Conservation (phyloP, 805 yeast genomes). For the Schwanniomyces polymorphus region DNA sequence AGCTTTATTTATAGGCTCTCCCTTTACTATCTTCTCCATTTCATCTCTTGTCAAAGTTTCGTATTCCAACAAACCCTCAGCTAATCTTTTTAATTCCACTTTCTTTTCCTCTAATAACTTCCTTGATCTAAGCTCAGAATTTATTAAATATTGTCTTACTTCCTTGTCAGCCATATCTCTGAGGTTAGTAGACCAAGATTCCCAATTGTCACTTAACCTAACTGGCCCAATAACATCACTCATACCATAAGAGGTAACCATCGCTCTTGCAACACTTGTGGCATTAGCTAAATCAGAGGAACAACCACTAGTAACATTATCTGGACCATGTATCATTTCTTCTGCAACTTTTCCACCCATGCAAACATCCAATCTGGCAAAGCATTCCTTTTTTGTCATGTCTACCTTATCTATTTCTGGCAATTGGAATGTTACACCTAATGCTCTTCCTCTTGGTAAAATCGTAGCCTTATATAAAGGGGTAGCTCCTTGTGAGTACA, state of each 20-base stretch:
- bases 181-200: slow-evolving; percentile 86
- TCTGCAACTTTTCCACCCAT: slow-evolving; percentile 99
- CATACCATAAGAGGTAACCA: slow-evolving; percentile 98
- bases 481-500: slow-evolving; percentile 92
- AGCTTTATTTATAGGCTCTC: slow-evolving; percentile 69
- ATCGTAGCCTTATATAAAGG: slow-evolving; percentile 96
- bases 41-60: slow-evolving; percentile 92
- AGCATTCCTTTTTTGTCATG: slow-evolving; percentile 83
- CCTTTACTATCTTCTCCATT: slow-evolving; percentile 81
- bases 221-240: slow-evolving; percentile 92
- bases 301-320: slow-evolving; percentile 94
- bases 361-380: slow-evolving; percentile 91
- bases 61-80: slow-evolving; percentile 90
- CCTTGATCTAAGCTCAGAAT: slow-evolving; percentile 80
- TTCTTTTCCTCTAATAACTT: slow-evolving; percentile 58
- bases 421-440: slow-evolving; percentile 94
- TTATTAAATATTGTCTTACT: slow-evolving; percentile 71
- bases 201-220: slow-evolving; percentile 87
- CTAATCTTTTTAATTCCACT: slow-evolving; percentile 78
- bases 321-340: slow-evolving; percentile 86
- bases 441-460: slow-evolving; percentile 93
- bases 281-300: slow-evolving; percentile 89
- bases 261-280: slow-evolving; percentile 89
- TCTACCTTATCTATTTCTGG: slow-evolving; percentile 99
- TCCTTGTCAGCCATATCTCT: slow-evolving; percentile 92